These are phyloP conservation scores for Blastomyces gilchristii DNA, from an alignment of 2,329 filamentous ascomycete species.

Conservation along the genomic window DNA sequence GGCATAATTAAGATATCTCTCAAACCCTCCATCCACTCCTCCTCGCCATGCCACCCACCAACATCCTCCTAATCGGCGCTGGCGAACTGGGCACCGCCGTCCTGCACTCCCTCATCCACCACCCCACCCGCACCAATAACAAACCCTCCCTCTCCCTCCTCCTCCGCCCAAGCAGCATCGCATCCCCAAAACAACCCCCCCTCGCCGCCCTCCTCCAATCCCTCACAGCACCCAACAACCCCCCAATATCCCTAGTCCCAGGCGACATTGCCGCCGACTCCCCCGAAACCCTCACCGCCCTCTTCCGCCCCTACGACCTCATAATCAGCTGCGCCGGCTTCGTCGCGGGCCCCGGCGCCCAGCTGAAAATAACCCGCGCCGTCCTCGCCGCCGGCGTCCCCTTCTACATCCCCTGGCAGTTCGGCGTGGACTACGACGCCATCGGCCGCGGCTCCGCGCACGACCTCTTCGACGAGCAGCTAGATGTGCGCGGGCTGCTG, in stretches of 20 bases:
- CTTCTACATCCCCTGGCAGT: slow-evolving; percentile 62
- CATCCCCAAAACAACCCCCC: slow-evolving; percentile 20
- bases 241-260: slow-evolving; percentile 31
- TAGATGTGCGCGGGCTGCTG: slow-evolving; percentile 47
- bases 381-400: slow-evolving; percentile 42
- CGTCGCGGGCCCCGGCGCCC: slow-evolving; percentile 43
- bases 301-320: slow-evolving; percentile 31
- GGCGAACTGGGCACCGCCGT: slow-evolving; percentile 9
- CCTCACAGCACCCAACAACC: slow-evolving; percentile 24
- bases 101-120: slow-evolving; percentile 35
- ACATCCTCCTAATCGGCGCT: slow-evolving; percentile 11
- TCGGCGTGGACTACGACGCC: slow-evolving; percentile 59
- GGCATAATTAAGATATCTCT: background rate
- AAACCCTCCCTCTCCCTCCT: slow-evolving; percentile 42
- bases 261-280: slow-evolving; percentile 37
- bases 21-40: background rate
- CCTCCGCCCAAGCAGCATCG: slow-evolving; percentile 40
- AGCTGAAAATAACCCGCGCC: slow-evolving; percentile 49
- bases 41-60: background rate
- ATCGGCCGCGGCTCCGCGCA: slow-evolving; percentile 51
- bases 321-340: slow-evolving; percentile 56
- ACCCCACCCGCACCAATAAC: slow-evolving; percentile 31
- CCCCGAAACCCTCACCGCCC: slow-evolving; percentile 28
- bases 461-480: slow-evolving; percentile 58
- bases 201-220: background rate